Evolutionary conservation across 179 eudicot genomes (phyloP), one percentile per base, ranked within the genome.

Genomic region (Silene vulgaris): DNA sequence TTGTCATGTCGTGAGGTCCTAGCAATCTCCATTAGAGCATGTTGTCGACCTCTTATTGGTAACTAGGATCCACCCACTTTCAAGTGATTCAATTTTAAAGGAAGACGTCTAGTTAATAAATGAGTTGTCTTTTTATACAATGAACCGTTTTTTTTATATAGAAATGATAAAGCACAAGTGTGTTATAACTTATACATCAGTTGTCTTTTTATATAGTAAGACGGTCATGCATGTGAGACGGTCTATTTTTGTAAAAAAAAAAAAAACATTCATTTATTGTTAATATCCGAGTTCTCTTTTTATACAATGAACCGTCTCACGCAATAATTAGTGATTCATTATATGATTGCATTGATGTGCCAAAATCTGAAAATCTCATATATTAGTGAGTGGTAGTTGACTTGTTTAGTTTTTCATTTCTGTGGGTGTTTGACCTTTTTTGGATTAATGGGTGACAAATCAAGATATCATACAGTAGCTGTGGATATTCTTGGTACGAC

Each of bases 1-100:
- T 69, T 69, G 73, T 69, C 59, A 69, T 13, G 30, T 69, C 57
- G 57, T 69, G 54, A 37, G 57, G 29, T 43, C 56, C 57, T 43
- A 21, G 35, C 56, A 69, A 11, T 45, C 73, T 45, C 73, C 72
- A 69, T 43, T 68, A 19, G 23, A 19, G 52, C 17, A 12, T 20
- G 32, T 45, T 69, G 72, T 69, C 32, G 72, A 69, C 0, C 60
- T 69, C 28, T 23, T 2, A 45, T 69, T 69, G 4, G 73, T 21
- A 8, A 5, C 9, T 69, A 11, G 30, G 54, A 68, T 66, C 71
- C 50, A 6, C 11, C 11, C 48, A 32, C 11, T 26, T 20, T 62
- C 66, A 21, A 21, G 0, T 21, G 66, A 23, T 62, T 62, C 32
- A 61, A 19, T 8, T 30, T 8, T 32, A 65, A 65, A 32, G 20